These are phyloP conservation scores for Chlorencoelia australis DNA, from an alignment of 2,329 filamentous ascomycete species.

Conservation along the genomic window DNA sequence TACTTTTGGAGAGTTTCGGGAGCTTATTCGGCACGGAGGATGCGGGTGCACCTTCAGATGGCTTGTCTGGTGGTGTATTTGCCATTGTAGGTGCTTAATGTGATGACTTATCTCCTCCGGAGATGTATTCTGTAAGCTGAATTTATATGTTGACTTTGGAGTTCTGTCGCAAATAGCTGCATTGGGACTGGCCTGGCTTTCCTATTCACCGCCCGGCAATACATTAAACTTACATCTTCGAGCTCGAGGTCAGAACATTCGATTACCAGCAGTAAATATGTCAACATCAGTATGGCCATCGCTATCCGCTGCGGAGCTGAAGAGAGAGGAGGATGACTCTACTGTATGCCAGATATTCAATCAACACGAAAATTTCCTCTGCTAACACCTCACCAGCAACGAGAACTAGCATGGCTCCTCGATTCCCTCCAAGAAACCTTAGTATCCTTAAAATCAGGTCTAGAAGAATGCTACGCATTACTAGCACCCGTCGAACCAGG, in stretches of 20 bases:
- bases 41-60: no score
- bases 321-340: slow-evolving; percentile 24
- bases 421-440: slow-evolving; percentile 28
- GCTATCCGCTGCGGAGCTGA: slow-evolving; percentile 17
- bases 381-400: slow-evolving; percentile 16
- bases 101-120: no score
- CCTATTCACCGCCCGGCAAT: slow-evolving; percentile 3
- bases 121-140: no score
- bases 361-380: background rate
- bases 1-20: slow-evolving; percentile 16
- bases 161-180: slow-evolving; percentile 5
- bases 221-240: background rate
- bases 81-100: no score
- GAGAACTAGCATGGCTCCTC: slow-evolving; percentile 28
- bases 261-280: slow-evolving; percentile 8
- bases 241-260: background rate
- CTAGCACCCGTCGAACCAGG: slow-evolving; percentile 77
- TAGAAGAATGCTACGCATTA: slow-evolving; percentile 64
- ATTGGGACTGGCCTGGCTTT: background rate
- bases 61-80: no score
- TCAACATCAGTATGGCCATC: slow-evolving; percentile 22
- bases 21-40: no score
- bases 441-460: slow-evolving; percentile 18
- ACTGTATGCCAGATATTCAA: slow-evolving; percentile 20
- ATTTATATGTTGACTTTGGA: background rate